A percentile compares a stretch with the other conserved stretches of the same genome.
These are phyloP conservation scores for Sequoia sempervirens DNA, from an alignment of 75 land plant genomes.

Conservation along the genomic window DNA sequence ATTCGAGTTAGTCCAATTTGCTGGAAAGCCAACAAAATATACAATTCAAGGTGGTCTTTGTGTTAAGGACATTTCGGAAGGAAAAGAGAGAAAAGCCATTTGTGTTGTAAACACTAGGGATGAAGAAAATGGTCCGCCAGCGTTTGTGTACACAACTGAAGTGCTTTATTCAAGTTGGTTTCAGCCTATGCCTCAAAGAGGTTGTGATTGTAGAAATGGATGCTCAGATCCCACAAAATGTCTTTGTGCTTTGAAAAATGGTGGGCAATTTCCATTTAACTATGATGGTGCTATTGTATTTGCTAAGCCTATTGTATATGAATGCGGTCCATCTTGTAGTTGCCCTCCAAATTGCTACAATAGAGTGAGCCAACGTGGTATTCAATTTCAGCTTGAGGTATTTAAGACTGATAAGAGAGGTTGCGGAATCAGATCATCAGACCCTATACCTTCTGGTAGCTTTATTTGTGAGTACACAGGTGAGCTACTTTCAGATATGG, in stretches of 20 bases:
- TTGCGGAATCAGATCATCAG: conserved; percentile 26
- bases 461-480: conserved; percentile 22
- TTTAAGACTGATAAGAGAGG: conserved; percentile 23
- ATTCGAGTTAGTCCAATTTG: background rate
- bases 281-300: conserved; percentile 7
- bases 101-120: conserved; percentile 14
- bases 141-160: background rate
- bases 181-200: conserved; percentile 7
- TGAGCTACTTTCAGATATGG: conserved; percentile 20
- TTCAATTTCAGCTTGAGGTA: conserved; percentile 12
- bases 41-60: background rate
- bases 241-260: conserved; percentile 15
- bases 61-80: conserved; percentile 17
- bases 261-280: conserved; percentile 19
- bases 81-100: conserved; percentile 17
- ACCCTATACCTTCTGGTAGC: conserved; percentile 10
- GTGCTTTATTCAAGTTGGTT: conserved; percentile 10
- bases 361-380: conserved; percentile 16
- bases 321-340: conserved; percentile 14
- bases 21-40: conserved; percentile 8
- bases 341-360: conserved; percentile 12
- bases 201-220: conserved; percentile 15
- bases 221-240: conserved; percentile 12
- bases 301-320: conserved; percentile 15
- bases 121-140: background rate